Percentiles rank a stretch among this genome's conserved stretches.
phyloP scores from a whole-genome alignment of 352 stramenopile genomes.

The Pythium rhizo-oryzae region DNA sequence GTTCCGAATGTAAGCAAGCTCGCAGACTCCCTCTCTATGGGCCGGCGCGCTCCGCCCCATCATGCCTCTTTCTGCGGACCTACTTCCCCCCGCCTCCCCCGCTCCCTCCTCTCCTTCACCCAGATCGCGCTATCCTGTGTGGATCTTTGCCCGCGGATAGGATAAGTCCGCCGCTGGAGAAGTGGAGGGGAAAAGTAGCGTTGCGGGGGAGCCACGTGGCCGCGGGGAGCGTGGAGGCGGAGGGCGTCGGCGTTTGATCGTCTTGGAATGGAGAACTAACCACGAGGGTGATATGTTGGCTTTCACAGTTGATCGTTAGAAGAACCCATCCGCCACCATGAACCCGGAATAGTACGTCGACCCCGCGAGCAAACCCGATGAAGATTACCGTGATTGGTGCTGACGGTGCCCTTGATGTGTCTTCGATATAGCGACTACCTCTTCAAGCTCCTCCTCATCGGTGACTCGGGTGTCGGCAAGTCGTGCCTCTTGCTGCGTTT shows the following conservation, averaged over 20 bases:
- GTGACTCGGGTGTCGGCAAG: conserved; percentile 98
- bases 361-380: background rate
- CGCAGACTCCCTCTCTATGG: background rate
- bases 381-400: background rate
- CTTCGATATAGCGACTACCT: conserved; percentile 93
- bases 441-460: conserved; percentile 98
- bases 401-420: background rate
- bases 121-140: no score
- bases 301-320: conserved; percentile 23
- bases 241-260: background rate
- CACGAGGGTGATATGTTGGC: background rate
- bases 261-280: background rate
- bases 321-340: conserved; percentile 47
- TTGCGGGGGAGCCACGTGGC: conserved; percentile 3
- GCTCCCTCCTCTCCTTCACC: background rate
- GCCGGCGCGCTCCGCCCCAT: background rate
- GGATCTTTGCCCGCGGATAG: no score
- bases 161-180: background rate
- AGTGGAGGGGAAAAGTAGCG: background rate
- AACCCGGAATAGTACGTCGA: conserved; percentile 93
- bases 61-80: background rate
- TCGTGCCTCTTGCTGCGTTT: conserved; percentile 99
- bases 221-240: no score
- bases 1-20: conserved; percentile 27
- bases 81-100: background rate